Evolutionary conservation across 257 asterid species (phyloP).

Genomic region (Linaria vulgaris): DNA sequence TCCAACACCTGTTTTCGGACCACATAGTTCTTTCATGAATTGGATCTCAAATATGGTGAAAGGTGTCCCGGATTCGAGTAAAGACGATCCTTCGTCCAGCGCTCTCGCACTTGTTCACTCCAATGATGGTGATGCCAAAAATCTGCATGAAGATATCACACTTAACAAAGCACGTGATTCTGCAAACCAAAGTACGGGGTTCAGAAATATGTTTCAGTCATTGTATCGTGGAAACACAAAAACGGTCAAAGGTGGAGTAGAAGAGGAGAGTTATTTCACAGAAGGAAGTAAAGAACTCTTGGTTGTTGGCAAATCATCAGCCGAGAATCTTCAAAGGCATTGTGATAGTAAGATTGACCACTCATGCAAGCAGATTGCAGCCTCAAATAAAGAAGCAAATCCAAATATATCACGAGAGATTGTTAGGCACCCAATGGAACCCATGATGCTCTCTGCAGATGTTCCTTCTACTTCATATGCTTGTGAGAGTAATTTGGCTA

Average conservation of each 20-base stretch:
- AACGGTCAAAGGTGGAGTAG: conserved; percentile 17
- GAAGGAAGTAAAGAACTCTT: conserved; percentile 20
- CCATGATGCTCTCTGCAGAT: conserved; percentile 28
- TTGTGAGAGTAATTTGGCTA: conserved; percentile 24
- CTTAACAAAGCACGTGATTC: conserved; percentile 31
- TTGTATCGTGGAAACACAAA: conserved; percentile 30
- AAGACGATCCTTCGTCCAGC: conserved; percentile 29
- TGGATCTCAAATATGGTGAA: conserved; percentile 83
- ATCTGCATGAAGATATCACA: conserved; percentile 26
- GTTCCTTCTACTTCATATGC: conserved; percentile 16
- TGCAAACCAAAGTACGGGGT: conserved; percentile 35
- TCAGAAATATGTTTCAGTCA: conserved; percentile 50
- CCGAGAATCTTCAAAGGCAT: conserved; percentile 15
- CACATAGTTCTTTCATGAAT: conserved; percentile 57
- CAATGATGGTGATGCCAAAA: conserved; percentile 22
- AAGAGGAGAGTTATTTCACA: conserved; percentile 14
- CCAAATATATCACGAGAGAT: conserved; percentile 6
- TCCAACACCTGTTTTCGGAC: conserved; percentile 30
- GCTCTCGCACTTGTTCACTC: conserved; percentile 32
- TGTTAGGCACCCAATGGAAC: conserved; percentile 25
- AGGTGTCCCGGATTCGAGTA: conserved; percentile 44
- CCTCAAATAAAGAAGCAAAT: conserved; percentile 28
- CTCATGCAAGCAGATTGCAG: conserved; percentile 30
- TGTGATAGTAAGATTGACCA: conserved; percentile 18
- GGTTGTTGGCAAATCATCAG: conserved; percentile 20